Percentiles rank a stretch among this genome's conserved stretches.
Conservation (phyloP, 805 yeast genomes). For the Grigorovia transvaalensis region DNA sequence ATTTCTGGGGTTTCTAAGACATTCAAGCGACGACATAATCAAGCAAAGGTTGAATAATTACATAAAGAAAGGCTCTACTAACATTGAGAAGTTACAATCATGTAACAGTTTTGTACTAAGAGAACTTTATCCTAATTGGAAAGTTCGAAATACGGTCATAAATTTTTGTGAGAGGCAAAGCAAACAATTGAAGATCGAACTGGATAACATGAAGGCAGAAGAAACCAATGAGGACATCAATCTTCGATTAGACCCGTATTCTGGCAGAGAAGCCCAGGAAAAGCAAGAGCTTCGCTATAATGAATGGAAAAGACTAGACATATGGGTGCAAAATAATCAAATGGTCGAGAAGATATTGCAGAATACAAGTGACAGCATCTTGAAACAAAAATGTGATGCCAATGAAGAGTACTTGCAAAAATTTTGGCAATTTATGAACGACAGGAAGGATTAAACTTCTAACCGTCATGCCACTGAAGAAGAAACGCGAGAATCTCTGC, state of each 20-base stretch:
- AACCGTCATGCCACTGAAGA: background rate
- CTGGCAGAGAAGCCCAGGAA: conserved; percentile 31
- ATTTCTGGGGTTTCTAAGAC: conserved; percentile 22
- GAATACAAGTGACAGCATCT: conserved; percentile 26
- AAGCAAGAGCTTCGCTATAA: conserved; percentile 22
- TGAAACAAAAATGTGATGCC: conserved; percentile 31
- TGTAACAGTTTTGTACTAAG: conserved; percentile 31
- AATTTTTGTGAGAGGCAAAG: conserved; percentile 33
- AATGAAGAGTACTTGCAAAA: conserved; percentile 18
- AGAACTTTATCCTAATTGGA: conserved; percentile 40
- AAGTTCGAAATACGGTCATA: conserved; percentile 31
- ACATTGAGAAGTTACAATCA: conserved; percentile 9
- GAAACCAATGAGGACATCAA: conserved; percentile 13
- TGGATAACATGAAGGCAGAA: conserved; percentile 14
- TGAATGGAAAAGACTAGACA: conserved; percentile 23
- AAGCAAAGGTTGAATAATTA: conserved; percentile 34
- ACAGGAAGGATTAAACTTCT: background rate
- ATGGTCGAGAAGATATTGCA: conserved; percentile 34
- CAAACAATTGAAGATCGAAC: conserved; percentile 22
- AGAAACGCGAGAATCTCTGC: background rate
- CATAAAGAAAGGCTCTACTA: conserved; percentile 10
- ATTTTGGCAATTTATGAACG: conserved; percentile 9
- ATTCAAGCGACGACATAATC: conserved; percentile 37
- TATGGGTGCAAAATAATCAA: conserved; percentile 33
- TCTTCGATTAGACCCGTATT: conserved; percentile 42